Evolutionary conservation across 371 early-diverging fungal species (phyloP).

Genomic region (Syncephalastrum contaminatum): DNA sequence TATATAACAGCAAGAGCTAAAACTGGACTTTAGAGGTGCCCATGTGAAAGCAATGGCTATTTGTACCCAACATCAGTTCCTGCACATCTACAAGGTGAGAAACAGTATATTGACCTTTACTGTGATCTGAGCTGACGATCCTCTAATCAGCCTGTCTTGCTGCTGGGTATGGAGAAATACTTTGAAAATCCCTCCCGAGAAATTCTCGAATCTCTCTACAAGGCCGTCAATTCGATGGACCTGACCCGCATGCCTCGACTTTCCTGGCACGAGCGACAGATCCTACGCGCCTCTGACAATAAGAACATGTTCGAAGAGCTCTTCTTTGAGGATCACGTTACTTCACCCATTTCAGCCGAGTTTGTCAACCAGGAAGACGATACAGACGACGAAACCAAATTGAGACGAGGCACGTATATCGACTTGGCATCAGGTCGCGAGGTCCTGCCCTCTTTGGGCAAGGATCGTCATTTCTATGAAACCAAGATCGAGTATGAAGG

Average conservation of each 20-base stretch:
- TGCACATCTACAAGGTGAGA: conserved; percentile 90
- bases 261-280: conserved; percentile 71
- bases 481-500: conserved; percentile 81
- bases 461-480: conserved; percentile 85
- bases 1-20: not conserved
- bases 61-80: conserved; percentile 82
- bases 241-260: conserved; percentile 79
- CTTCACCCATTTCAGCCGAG: conserved; percentile 15
- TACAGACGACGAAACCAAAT: conserved; percentile 22
- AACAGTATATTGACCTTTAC: not conserved
- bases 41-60: conserved; percentile 94
- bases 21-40: conserved; percentile 66
- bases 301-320: conserved; percentile 85
- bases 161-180: conserved; percentile 90
- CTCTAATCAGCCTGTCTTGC: conserved; percentile 70
- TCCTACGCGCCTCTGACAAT: conserved; percentile 78
- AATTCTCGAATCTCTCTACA: conserved; percentile 77
- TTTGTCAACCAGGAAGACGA: conserved; percentile 15
- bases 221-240: conserved; percentile 86
- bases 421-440: conserved; percentile 54
- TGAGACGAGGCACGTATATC: conserved; percentile 51
- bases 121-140: not conserved
- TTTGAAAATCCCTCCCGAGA: conserved; percentile 74
- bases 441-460: conserved; percentile 52
- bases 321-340: conserved; percentile 43